Evolutionary conservation across 352 stramenopile genomes (phyloP), one percentile per base, ranked within the genome.

Genomic region (Phytophthora pluvialis): DNA sequence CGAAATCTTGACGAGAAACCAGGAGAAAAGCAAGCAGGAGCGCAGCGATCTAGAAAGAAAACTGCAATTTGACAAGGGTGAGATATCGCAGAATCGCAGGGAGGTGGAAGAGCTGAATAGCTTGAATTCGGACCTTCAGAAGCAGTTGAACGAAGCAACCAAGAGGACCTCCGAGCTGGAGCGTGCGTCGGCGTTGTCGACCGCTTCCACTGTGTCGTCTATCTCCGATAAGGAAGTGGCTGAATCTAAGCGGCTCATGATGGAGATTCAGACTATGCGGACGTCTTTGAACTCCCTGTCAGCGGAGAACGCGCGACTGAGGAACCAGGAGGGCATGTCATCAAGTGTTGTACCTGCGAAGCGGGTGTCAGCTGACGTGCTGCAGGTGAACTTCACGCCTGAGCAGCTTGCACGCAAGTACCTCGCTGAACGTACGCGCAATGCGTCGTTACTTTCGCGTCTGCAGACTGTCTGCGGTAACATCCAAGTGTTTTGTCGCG

Each of bases 401-500:
- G 79, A 91, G 25, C 78, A 93, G 46, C 78, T 95, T 36, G 83
- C 93, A 0, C 83, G 91, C 31, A 97, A 98, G 64, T 94, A 97
- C 36, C 46, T 98, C 15, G 72, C 89, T 3, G 92, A 98, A 69
- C 79, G 85, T 38, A 88, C 79, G 1, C 81, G 87, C 6, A 95
- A 94, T 33, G 87, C 87, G 12, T 78, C 81, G n/a, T 64, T 95
- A 25, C 65, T 94, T 13, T 95, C 86, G 5, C 82, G 84, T 11
- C 64, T 95, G 11, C 88, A 95, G 64, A 94, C 86, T 21, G 78
- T 98, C 0, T 95, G 90, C 52, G 94, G 94, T 38, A 98, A 98
- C 49, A 98, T 98, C 51, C 91, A 97, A 70, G 94, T 98, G 5
- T 96, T 98, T 55, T 98, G 91, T 61, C 88, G 94, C 42, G 89